Evolutionary conservation across 257 asterid genomes (phyloP), one percentile per base, ranked within the genome.

Genomic region (Solanum bulbocastanum): DNA sequence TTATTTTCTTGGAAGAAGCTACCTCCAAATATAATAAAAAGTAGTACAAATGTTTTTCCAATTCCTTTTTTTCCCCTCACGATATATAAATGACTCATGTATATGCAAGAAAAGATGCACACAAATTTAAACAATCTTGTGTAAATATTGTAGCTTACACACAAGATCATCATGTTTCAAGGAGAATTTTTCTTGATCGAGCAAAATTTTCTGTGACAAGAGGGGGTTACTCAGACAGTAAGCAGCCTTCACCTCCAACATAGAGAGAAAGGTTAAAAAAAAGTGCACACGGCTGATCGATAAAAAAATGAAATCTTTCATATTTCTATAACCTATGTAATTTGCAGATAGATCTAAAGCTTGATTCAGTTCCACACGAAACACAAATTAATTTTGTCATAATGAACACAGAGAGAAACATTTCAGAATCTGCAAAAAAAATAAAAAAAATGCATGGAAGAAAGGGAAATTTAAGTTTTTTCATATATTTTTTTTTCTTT

Each of bases 361-460:
- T 73, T 32, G 42, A 32, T 42, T 71, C n/a, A 71, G 14, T 71
- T 71, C 25, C 78, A 71, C 78, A 71, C 25, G 78, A 73, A 18
- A 33, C 30, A 20, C 10, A 69, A 25, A 79, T 25, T 42, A 76
- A 76, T 13, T 35, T 49, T 82, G 18, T 66, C 42, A 82, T 82
- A 82, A 82, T 49, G 86, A 46, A 49, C 30, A 18, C 2, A 30
- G 60, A 87, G 49, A 86, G 27, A 87, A 89, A 90, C 94, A 91
- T 90, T n/a, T 90, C 91, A 88, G 91, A 85, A 72, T 85, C 94
- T 90, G 91, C 92, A 89, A 23, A 3, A 86, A 83, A 81, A 46
- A 36, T 36, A 5, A 1, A 86, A 85, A 49, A 18, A 10, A 88
- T 91, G 92, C 82, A 90, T 39, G 88, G 71, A 32, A 66, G 76